phyloP scores from a whole-genome alignment of 345 rosid genomes.

The Draba incana region DNA sequence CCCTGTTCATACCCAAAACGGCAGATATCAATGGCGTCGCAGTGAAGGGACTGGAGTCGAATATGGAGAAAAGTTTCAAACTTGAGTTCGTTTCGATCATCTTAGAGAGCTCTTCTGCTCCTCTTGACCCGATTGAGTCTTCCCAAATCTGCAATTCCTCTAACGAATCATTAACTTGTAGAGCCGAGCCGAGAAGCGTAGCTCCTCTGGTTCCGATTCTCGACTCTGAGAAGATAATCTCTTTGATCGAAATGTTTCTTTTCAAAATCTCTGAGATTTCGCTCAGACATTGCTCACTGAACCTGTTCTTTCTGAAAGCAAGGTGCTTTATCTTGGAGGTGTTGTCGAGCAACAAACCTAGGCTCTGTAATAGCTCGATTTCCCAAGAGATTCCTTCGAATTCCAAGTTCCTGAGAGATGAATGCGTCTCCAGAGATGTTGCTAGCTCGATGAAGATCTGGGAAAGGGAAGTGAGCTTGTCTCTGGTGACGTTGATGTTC shows the following conservation, averaged over 20 bases:
- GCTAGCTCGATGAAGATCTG: constrained; percentile 58
- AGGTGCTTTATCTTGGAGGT: constrained; percentile 63
- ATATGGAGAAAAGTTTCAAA: constrained; percentile 70
- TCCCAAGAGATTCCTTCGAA: constrained; percentile 74
- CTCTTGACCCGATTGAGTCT: constrained; percentile 87
- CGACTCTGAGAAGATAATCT: constrained; percentile 63
- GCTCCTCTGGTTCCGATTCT: constrained; percentile 64
- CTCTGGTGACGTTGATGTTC: constrained; percentile 58
- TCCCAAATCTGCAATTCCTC: constrained; percentile 97
- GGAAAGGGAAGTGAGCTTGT: constrained; percentile 47
- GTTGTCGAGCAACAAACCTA: constrained; percentile 62
- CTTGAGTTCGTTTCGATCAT: constrained; percentile 91
- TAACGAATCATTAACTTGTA: constrained; percentile 65
- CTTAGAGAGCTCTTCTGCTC: constrained; percentile 89
- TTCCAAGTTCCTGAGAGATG: constrained; percentile 63
- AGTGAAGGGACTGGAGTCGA: constrained; percentile 67
- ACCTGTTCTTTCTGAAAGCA: constrained; percentile 59
- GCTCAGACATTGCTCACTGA: constrained; percentile 53
- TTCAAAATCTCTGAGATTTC: constrained; percentile 61
- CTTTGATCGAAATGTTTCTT: constrained; percentile 63
- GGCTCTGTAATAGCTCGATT: constrained; percentile 50
- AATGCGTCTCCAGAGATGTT: constrained; percentile 46
- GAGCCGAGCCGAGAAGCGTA: constrained; percentile 63
- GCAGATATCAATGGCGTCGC: constrained; percentile 90
- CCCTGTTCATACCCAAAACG: constrained; percentile 78